Evolutionary conservation across 768 basidiomycete species (phyloP).

Genomic region (Tephrocybe sp.): DNA sequence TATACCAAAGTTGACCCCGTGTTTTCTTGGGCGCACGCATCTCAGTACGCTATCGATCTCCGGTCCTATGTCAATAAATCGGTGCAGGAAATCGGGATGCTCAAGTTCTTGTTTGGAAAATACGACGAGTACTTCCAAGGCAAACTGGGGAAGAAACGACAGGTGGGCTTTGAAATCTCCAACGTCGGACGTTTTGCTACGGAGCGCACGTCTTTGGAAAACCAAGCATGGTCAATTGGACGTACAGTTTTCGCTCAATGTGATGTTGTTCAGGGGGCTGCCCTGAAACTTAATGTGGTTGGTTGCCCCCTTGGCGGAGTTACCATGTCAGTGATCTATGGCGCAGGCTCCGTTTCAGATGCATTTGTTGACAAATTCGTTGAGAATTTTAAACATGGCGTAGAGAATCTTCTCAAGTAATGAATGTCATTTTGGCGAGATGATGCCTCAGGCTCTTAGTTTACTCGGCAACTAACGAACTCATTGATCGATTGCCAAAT

Average conservation of each 20-base stretch:
- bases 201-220: background rate
- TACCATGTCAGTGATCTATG: slow-evolving; percentile 24
- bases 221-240: slow-evolving; percentile 18
- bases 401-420: slow-evolving; percentile 8
- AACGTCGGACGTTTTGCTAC: slow-evolving; percentile 31
- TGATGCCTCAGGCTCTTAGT: background rate
- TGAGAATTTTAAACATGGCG: slow-evolving; percentile 13
- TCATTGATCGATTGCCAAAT: too few species aligned
- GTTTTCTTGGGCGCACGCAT: slow-evolving; percentile 32
- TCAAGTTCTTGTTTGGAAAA: slow-evolving; percentile 30
- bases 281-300: slow-evolving; percentile 26
- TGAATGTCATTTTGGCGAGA: background rate
- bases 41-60: slow-evolving; percentile 24
- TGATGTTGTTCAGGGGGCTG: slow-evolving; percentile 24
- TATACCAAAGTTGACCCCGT: slow-evolving; percentile 19
- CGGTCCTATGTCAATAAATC: slow-evolving; percentile 17
- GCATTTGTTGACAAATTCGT: slow-evolving; percentile 22
- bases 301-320: slow-evolving; percentile 23
- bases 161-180: slow-evolving; percentile 31
- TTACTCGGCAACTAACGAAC: too few species aligned
- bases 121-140: slow-evolving; percentile 25
- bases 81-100: slow-evolving; percentile 26
- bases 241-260: slow-evolving; percentile 27
- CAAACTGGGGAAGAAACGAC: slow-evolving; percentile 30
- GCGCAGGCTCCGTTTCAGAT: slow-evolving; percentile 20